Evolutionary conservation across 208 protist genomes (phyloP).

Genomic region (Leishmania tropica): DNA sequence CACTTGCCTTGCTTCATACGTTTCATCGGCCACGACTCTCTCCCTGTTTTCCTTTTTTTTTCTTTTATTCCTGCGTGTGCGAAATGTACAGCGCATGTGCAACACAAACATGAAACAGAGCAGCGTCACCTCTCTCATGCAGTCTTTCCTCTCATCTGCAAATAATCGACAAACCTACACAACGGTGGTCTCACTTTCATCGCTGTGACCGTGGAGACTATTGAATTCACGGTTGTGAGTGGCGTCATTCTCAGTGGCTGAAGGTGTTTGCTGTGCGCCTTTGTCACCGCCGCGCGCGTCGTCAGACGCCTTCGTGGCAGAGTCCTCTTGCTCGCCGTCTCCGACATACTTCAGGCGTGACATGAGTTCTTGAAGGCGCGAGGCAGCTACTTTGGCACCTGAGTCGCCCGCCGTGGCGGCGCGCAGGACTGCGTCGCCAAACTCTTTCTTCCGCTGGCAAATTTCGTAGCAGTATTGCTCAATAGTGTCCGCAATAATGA

Average conservation of each 20-base stretch:
- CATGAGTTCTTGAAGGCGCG: conserved; percentile 82
- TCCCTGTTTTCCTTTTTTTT: neutral
- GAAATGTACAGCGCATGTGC: neutral
- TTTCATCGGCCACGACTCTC: neutral
- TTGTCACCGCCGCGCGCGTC: neutral
- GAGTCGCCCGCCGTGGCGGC: conserved; percentile 75
- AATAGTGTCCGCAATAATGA: conserved; percentile 93
- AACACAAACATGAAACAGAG: neutral
- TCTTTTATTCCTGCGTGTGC: neutral
- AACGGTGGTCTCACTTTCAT: conserved; percentile 7
- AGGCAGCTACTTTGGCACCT: conserved; percentile 65
- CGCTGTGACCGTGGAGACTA: neutral
- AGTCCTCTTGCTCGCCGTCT: conserved; percentile 15
- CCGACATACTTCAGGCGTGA: conserved; percentile 75
- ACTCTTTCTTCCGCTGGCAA: conserved; percentile 92
- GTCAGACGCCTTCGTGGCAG: neutral
- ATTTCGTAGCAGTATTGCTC: conserved; percentile 95
- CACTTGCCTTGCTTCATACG: neutral
- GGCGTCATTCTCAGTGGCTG: neutral
- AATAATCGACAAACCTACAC: neutral
- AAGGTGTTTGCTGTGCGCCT: neutral
- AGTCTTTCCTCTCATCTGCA: neutral
- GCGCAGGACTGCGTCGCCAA: conserved; percentile 86
- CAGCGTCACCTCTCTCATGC: neutral
- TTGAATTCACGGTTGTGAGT: neutral